Percentiles rank a stretch among this genome's conserved stretches.
phyloP scores from a whole-genome alignment of 306 rosid species.

The Glycine latifolia region DNA sequence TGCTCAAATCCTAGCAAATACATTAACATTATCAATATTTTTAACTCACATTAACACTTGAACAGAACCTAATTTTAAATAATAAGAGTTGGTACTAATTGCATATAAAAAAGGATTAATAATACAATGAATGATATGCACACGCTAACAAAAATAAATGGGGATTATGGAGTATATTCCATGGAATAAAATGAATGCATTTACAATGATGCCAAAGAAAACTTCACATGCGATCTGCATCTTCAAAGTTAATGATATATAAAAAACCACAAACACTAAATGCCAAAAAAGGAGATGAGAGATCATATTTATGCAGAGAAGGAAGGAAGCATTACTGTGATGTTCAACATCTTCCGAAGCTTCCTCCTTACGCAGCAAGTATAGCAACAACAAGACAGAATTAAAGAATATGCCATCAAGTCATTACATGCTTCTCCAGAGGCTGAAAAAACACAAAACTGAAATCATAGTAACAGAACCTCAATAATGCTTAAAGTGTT shows the following conservation, averaged over 20 bases:
- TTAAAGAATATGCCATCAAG: slow-evolving; percentile 91
- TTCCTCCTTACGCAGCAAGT: slow-evolving; percentile 93
- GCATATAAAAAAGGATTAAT: neutral
- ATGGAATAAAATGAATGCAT: slow-evolving; percentile 13
- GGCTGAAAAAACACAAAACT: slow-evolving; percentile 61
- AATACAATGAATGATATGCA: neutral
- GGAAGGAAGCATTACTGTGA: slow-evolving; percentile 67
- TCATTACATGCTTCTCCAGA: slow-evolving; percentile 90
- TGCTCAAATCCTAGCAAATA: slow-evolving; percentile 27
- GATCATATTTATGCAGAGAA: slow-evolving; percentile 14
- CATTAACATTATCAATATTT: neutral
- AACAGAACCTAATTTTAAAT: slow-evolving; percentile 31
- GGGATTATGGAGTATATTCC: neutral
- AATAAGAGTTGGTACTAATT: neutral
- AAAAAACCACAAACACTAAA: slow-evolving; percentile 25
- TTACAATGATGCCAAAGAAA: slow-evolving; percentile 3
- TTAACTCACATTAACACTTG: neutral
- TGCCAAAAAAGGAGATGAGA: slow-evolving; percentile 17
- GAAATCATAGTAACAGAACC: slow-evolving; percentile 32
- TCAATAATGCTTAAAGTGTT: slow-evolving; percentile 27
- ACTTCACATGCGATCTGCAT: slow-evolving; percentile 13
- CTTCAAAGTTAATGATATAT: slow-evolving; percentile 35
- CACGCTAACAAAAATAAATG: neutral
- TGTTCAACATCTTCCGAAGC: slow-evolving; percentile 88
- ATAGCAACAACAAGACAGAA: slow-evolving; percentile 94